A percentile compares a stretch with the other conserved stretches of the same genome.
These are phyloP conservation scores for Candida nanaspora DNA, from an alignment of 805 yeast species.

Conservation along the genomic window DNA sequence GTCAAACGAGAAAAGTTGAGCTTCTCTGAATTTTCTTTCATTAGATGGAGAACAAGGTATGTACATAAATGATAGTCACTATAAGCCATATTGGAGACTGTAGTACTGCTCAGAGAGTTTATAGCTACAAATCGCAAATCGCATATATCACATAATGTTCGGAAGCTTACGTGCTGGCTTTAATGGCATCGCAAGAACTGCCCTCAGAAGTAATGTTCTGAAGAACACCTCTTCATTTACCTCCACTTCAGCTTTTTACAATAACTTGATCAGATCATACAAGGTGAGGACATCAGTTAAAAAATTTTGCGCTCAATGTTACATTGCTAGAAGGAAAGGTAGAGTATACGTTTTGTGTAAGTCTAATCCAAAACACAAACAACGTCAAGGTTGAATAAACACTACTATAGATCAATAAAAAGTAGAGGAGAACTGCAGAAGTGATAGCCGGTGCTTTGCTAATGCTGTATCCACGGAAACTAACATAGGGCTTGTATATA, in stretches of 20 bases:
- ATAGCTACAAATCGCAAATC: no score
- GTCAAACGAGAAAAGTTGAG: no score
- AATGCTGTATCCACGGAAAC: neutral
- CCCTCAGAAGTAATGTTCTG: neutral
- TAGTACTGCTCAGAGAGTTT: no score
- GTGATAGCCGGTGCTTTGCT: no score
- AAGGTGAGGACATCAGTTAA: constrained; percentile 90
- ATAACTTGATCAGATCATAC: constrained; percentile 52
- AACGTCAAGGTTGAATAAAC: constrained; percentile 74
- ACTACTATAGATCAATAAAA: no score
- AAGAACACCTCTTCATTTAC: neutral
- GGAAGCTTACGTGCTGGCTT: neutral
- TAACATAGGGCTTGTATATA: neutral
- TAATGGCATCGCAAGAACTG: neutral
- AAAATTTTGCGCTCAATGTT: constrained; percentile 88
- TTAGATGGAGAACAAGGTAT: no score
- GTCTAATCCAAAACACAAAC: constrained; percentile 88
- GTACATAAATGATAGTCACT: no score
- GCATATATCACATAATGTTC: neutral
- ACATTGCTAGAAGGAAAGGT: constrained; percentile 91
- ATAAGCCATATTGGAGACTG: no score
- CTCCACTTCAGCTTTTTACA: constrained; percentile 8
- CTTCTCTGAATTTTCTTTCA: no score
- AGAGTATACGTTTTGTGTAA: constrained; percentile 90
- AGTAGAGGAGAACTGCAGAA: no score